Conservation (phyloP, 192 early-diverging fungal genomes). For the Oehlia diaphana region DNA sequence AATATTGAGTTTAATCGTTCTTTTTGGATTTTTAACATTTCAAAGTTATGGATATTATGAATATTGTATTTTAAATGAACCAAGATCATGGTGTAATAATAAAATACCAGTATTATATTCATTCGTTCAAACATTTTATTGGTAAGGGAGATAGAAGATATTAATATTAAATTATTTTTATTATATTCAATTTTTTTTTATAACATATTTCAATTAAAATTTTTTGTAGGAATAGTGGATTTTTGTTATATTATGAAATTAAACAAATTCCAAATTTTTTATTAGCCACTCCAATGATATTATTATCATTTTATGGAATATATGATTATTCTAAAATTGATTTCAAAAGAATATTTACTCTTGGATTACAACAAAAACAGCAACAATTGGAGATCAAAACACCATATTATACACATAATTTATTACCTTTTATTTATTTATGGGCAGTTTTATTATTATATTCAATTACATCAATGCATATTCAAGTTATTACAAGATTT, state of each 20-base stretch:
- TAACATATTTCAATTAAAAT: not conserved
- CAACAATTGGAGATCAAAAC: not conserved
- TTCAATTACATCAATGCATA: conserved; percentile 75
- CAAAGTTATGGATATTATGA: conserved; percentile 60
- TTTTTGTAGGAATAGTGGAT: conserved; percentile 73
- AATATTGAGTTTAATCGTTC: conserved; percentile 40
- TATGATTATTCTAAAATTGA: conserved; percentile 55
- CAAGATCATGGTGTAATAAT: conserved; percentile 69
- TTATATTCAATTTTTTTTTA: not conserved
- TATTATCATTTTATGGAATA: conserved; percentile 64
- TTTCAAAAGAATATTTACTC: conserved; percentile 49
- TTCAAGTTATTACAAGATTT: conserved; percentile 88
- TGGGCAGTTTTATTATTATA: conserved; percentile 64
- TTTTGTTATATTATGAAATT: conserved; percentile 78
- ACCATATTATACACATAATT: not conserved
- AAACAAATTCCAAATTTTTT: conserved; percentile 92
- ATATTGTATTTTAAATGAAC: conserved; percentile 53
- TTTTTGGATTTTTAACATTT: conserved; percentile 60
- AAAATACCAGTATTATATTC: conserved; percentile 68
- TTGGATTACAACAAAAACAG: conserved; percentile 46
- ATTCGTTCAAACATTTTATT: conserved; percentile 86
- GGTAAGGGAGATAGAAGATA: conserved; percentile 46
- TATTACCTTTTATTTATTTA: conserved; percentile 64
- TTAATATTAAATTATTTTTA: too few relatives aligned
- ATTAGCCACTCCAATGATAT: conserved; percentile 77